A percentile compares a stretch with the other conserved stretches of the same genome.
phyloP scores from a whole-genome alignment of 2,329 filamentous ascomycete genomes.

The Phoma sp. region DNA sequence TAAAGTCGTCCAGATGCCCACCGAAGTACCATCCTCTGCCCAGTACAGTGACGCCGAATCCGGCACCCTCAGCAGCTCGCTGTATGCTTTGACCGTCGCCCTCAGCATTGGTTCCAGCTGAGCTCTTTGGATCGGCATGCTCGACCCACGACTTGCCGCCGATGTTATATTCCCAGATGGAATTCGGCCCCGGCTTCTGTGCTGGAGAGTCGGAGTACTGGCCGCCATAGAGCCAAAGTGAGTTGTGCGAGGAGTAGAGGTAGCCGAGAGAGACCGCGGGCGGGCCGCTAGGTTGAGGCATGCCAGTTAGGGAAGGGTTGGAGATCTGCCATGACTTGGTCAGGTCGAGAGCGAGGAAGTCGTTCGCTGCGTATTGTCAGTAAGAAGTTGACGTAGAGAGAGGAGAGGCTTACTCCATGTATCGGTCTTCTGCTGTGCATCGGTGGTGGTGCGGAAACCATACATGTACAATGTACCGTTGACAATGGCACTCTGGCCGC shows the following conservation, averaged over 20 bases:
- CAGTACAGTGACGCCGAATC: constrained; percentile 72
- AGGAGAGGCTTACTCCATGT: constrained; percentile 70
- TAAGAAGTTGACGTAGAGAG: background rate
- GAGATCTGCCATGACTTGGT: constrained; percentile 74
- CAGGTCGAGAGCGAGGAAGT: constrained; percentile 76
- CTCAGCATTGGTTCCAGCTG: constrained; percentile 68
- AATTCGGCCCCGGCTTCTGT: constrained; percentile 64
- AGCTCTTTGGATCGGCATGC: constrained; percentile 67
- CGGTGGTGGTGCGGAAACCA: constrained; percentile 70
- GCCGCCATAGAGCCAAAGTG: constrained; percentile 77
- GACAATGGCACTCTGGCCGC: constrained; percentile 64
- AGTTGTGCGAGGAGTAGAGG: constrained; percentile 75
- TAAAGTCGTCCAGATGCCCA: constrained; percentile 73
- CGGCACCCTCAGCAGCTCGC: constrained; percentile 76
- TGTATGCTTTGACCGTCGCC: constrained; percentile 65
- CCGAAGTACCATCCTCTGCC: constrained; percentile 81
- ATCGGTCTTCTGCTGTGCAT: constrained; percentile 64
- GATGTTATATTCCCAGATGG: constrained; percentile 76
- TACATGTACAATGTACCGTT: constrained; percentile 81
- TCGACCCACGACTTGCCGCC: constrained; percentile 67
- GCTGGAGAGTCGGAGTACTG: constrained; percentile 72
- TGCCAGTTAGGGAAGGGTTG: constrained; percentile 67
- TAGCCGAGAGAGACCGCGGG: constrained; percentile 77
- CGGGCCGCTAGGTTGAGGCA: constrained; percentile 71
- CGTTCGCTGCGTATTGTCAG: constrained; percentile 55